phyloP scores from a whole-genome alignment of 345 rosid genomes.

The Corymbia maculata region DNA sequence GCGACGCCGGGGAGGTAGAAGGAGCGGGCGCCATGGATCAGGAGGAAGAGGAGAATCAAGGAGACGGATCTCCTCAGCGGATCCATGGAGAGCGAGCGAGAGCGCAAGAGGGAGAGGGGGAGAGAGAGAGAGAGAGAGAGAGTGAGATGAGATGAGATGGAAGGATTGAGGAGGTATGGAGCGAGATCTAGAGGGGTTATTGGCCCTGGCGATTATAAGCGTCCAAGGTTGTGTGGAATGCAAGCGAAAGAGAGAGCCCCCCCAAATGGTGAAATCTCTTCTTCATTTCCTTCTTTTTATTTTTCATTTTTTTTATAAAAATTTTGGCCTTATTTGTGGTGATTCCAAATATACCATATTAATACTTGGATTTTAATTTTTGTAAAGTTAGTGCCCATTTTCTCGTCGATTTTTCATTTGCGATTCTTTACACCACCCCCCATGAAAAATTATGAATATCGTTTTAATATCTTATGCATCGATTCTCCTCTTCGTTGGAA shows the following conservation, averaged over 20 bases:
- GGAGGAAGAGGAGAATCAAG: constrained; percentile 15
- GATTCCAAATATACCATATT: background rate
- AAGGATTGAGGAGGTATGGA: background rate
- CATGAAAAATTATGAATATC: background rate
- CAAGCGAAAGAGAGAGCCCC: background rate
- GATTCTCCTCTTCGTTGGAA: background rate
- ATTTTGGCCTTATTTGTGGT: background rate
- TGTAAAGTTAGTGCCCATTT: background rate
- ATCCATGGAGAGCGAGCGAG: background rate
- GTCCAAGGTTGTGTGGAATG: background rate
- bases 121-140: background rate
- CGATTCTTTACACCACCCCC: background rate
- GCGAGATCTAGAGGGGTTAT: background rate
- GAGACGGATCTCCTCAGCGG: background rate
- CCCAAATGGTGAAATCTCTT: background rate
- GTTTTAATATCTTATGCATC: too few relatives aligned
- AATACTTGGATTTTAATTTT: too few relatives aligned
- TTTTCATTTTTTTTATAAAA: too few relatives aligned
- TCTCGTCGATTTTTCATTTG: too few relatives aligned
- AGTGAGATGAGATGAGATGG: background rate
- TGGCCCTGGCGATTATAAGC: background rate
- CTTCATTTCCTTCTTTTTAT: background rate
- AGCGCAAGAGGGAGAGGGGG: background rate
- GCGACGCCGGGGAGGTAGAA: constrained; percentile 99
- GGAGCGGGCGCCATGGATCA: constrained; percentile 50